Conservation (phyloP, 305 asterid genomes). For the Fraxinus dipetala region DNA sequence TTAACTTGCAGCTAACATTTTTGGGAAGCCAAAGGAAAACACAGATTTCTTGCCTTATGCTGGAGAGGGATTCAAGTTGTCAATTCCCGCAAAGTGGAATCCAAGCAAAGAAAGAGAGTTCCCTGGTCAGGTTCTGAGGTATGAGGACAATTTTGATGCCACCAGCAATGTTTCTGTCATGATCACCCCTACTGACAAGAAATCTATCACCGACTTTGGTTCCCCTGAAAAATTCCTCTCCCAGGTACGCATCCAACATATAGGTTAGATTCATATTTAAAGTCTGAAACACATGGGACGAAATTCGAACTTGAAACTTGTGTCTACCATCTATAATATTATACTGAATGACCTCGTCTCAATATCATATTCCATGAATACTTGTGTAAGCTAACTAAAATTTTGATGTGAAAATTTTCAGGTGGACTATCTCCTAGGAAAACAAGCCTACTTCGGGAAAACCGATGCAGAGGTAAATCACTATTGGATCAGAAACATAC, state of each 20-base stretch:
- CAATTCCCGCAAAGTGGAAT: constrained; percentile 85
- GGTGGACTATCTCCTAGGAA: constrained; percentile 90
- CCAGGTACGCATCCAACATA: constrained; percentile 30
- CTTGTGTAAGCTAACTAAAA: background rate
- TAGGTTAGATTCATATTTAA: background rate
- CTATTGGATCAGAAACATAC: background rate
- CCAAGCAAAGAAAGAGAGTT: constrained; percentile 82
- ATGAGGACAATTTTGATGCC: constrained; percentile 88
- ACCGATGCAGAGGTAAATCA: constrained; percentile 84
- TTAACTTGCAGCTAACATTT: constrained; percentile 66
- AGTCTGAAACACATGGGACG: background rate
- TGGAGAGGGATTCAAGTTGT: constrained; percentile 76
- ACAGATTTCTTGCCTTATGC: constrained; percentile 58
- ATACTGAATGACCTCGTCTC: background rate
- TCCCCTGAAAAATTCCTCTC: constrained; percentile 80
- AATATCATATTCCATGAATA: background rate
- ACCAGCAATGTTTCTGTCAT: constrained; percentile 59
- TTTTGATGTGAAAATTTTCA: constrained; percentile 24
- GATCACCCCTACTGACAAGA: constrained; percentile 75
- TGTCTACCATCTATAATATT: background rate
- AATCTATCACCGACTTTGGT: constrained; percentile 77
- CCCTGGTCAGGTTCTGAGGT: constrained; percentile 89
- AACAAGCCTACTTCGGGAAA: constrained; percentile 76
- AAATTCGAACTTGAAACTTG: background rate
- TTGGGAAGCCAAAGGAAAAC: constrained; percentile 82